Conservation (phyloP, 2,329 filamentous ascomycete species). For the Scortechinia acanthostroma region DNA sequence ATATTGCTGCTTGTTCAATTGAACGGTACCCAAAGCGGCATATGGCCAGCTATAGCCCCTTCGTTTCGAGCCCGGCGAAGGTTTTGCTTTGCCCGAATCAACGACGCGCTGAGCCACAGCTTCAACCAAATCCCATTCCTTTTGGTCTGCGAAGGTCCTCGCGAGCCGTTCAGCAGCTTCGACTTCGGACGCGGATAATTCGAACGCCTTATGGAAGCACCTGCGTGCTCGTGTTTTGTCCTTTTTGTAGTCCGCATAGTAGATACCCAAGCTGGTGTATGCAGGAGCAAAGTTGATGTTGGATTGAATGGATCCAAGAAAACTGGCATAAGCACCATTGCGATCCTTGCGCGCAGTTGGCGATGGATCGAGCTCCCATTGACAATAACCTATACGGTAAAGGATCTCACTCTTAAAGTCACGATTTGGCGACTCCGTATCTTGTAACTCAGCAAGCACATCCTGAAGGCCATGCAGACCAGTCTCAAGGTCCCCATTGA, state of each 20-base stretch:
- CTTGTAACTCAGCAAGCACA: slow-evolving; percentile 51
- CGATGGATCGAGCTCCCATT: slow-evolving; percentile 78
- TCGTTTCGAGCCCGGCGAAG: slow-evolving; percentile 84
- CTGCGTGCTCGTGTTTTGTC: slow-evolving; percentile 81
- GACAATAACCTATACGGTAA: slow-evolving; percentile 78
- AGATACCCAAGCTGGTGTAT: slow-evolving; percentile 84
- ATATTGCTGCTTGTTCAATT: slow-evolving; percentile 90
- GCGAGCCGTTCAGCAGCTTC: slow-evolving; percentile 82
- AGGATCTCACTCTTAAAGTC: slow-evolving; percentile 79
- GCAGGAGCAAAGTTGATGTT: slow-evolving; percentile 83
- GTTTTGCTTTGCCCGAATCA: slow-evolving; percentile 86
- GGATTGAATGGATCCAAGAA: slow-evolving; percentile 76
- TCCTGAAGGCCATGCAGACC: background rate
- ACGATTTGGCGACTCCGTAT: slow-evolving; percentile 41
- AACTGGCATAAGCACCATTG: slow-evolving; percentile 74
- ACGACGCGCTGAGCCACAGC: slow-evolving; percentile 83
- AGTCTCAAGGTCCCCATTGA: slow-evolving; percentile 66
- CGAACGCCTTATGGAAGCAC: slow-evolving; percentile 93
- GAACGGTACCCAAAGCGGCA: slow-evolving; percentile 84
- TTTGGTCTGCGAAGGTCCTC: slow-evolving; percentile 75
- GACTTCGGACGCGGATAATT: slow-evolving; percentile 80
- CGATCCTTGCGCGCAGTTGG: slow-evolving; percentile 71
- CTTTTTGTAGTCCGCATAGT: slow-evolving; percentile 82
- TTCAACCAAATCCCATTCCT: slow-evolving; percentile 95
- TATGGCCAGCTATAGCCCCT: slow-evolving; percentile 94